Percentiles rank a stretch among this genome's conserved stretches.
Conservation (phyloP, 176 grass and related monocot genomes). For the Pontederia paniculata region DNA sequence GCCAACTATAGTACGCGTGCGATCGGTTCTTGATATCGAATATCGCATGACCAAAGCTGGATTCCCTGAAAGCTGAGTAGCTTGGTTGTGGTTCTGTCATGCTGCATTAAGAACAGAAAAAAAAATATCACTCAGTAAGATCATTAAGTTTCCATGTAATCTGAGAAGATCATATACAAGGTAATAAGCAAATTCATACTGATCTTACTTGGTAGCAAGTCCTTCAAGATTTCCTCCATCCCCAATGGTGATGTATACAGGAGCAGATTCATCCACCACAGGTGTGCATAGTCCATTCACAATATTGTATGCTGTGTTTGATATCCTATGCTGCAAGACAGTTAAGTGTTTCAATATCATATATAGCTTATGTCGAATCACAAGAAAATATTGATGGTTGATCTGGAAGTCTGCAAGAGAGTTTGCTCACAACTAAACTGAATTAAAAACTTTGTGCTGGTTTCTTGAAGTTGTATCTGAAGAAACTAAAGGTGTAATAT, state of each 20-base stretch:
- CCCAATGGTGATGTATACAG: constrained; percentile 77
- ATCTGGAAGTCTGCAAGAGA: too few species aligned
- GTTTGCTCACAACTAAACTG: too few species aligned
- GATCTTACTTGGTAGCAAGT: constrained; percentile 56
- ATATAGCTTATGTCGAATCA: background rate
- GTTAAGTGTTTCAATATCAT: background rate
- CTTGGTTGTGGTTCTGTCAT: constrained; percentile 75
- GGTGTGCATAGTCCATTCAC: constrained; percentile 54
- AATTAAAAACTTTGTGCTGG: too few species aligned
- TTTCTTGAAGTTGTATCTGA: too few species aligned
- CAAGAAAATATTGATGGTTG: too few species aligned
- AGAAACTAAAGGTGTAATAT: too few species aligned
- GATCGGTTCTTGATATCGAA: constrained; percentile 85
- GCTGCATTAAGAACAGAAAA: constrained; percentile 23
- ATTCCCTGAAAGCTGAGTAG: constrained; percentile 89
- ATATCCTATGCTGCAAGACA: constrained; percentile 66
- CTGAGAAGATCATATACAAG: too few species aligned
- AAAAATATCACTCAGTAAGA: background rate
- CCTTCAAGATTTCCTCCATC: constrained; percentile 89
- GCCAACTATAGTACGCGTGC: constrained; percentile 85
- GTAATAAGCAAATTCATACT: background rate
- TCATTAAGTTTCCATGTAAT: background rate
- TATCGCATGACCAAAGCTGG: constrained; percentile 92
- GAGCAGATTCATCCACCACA: constrained; percentile 41
- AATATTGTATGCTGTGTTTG: constrained; percentile 68